These are phyloP conservation scores for Brachypodium distachyon DNA, from an alignment of 202 grass and related monocot species.

Conservation along the genomic window DNA sequence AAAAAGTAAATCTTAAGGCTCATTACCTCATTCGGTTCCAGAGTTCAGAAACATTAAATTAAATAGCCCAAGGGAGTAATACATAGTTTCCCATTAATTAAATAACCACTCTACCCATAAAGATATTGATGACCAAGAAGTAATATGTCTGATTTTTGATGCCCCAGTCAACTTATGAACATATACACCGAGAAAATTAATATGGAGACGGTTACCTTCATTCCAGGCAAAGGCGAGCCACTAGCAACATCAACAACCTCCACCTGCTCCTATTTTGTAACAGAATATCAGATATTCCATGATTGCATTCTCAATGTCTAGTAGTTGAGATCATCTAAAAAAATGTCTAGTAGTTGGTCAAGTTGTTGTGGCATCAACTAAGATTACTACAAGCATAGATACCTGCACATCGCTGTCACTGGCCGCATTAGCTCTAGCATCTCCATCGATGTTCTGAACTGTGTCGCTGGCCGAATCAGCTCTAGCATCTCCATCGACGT, in stretches of 20 bases:
- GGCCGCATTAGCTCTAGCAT: neutral
- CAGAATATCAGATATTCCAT: conserved; percentile 27
- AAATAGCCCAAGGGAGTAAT: neutral
- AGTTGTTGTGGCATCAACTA: neutral
- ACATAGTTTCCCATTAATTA: neutral
- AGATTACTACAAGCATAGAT: neutral
- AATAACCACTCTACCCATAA: neutral
- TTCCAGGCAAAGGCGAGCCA: conserved; percentile 92
- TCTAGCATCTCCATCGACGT: neutral
- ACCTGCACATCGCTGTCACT: conserved; percentile 40
- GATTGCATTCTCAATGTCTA: neutral
- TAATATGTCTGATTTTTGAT: neutral
- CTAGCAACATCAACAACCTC: conserved; percentile 55
- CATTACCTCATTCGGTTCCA: neutral
- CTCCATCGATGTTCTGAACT: conserved; percentile 7
- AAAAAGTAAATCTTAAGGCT: conserved; percentile 2
- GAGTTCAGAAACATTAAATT: conserved; percentile 14
- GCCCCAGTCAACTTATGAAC: neutral
- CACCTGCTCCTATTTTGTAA: conserved; percentile 46
- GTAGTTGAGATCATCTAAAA: no score
- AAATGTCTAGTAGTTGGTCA: neutral
- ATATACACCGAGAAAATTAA: neutral
- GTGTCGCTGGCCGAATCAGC: neutral
- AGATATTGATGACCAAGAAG: neutral
- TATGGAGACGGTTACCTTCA: conserved; percentile 53